A percentile compares a stretch with the other conserved stretches of the same genome.
Conservation (phyloP, 345 rosid genomes). For the Aquilaria malaccensis region DNA sequence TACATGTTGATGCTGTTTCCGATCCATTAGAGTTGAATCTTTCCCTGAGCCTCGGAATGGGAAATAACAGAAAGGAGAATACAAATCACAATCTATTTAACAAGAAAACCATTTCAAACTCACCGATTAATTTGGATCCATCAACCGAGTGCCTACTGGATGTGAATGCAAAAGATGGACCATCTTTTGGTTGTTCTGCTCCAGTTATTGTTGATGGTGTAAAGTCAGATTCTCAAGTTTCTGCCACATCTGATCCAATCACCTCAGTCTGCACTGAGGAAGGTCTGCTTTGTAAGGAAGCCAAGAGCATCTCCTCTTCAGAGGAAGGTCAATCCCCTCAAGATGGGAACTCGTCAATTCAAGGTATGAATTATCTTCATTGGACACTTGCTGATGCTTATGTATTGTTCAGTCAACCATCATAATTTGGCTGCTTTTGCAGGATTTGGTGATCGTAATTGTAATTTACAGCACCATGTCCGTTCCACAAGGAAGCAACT, state of each 20-base stretch:
- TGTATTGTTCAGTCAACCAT: conserved; percentile 7
- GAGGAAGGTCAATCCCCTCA: conserved; percentile 14
- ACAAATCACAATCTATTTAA: conserved; percentile 8
- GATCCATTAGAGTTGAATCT: conserved; percentile 30
- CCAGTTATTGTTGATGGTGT: conserved; percentile 4
- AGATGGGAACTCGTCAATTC: conserved; percentile 12
- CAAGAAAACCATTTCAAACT: conserved; percentile 13
- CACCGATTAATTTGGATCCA: conserved; percentile 31
- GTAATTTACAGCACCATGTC: conserved; percentile 4
- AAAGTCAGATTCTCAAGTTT: conserved; percentile 14
- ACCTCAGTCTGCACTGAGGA: conserved; percentile 15
- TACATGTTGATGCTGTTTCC: conserved; percentile 1
- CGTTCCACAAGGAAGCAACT: conserved; percentile 13
- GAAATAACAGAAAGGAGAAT: conserved; percentile 12
- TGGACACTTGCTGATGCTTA: not conserved
- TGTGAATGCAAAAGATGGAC: conserved; percentile 6
- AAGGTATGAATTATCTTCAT: conserved; percentile 18
- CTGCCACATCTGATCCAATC: conserved; percentile 13
- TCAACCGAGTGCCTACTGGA: conserved; percentile 3
- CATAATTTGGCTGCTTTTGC: conserved; percentile 9
- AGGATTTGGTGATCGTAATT: conserved; percentile 17
- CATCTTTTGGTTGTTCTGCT: conserved; percentile 14
- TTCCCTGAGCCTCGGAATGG: conserved; percentile 27
- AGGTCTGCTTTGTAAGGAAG: conserved; percentile 11
- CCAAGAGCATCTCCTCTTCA: conserved; percentile 13